A percentile compares a stretch with the other conserved stretches of the same genome.
Conservation (phyloP, 2,329 filamentous ascomycete genomes). For the Saccharata proteae region DNA sequence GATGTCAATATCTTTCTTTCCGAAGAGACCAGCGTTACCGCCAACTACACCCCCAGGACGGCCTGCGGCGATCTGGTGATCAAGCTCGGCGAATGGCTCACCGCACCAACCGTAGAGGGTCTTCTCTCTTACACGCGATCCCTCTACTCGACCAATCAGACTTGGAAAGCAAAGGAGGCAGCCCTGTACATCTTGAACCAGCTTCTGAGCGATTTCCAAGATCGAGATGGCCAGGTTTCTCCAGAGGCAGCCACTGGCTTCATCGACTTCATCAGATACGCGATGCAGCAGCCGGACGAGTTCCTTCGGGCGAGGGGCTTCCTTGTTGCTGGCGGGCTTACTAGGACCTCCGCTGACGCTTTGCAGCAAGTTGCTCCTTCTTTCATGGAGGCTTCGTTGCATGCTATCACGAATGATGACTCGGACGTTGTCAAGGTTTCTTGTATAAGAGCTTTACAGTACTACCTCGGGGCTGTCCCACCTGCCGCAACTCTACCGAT, state of each 20-base stretch:
- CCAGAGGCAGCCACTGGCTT: slow-evolving; percentile 60
- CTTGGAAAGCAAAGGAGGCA: slow-evolving; percentile 63
- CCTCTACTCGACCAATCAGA: slow-evolving; percentile 48
- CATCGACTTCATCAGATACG: slow-evolving; percentile 67
- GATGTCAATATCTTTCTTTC: slow-evolving; percentile 92
- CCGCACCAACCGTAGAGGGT: slow-evolving; percentile 61
- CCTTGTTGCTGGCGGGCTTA: slow-evolving; percentile 69
- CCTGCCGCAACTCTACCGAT: slow-evolving; percentile 37
- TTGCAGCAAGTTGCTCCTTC: slow-evolving; percentile 44
- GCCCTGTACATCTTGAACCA: slow-evolving; percentile 77
- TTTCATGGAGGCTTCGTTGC: slow-evolving; percentile 61
- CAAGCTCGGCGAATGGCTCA: slow-evolving; percentile 85
- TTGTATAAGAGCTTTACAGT: slow-evolving; percentile 76
- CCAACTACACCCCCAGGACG: slow-evolving; percentile 90
- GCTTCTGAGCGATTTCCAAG: slow-evolving; percentile 70
- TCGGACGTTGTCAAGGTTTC: slow-evolving; percentile 87
- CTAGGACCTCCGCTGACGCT: slow-evolving; percentile 50
- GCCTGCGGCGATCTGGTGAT: slow-evolving; percentile 86
- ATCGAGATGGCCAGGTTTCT: slow-evolving; percentile 60
- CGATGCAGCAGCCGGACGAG: slow-evolving; percentile 58
- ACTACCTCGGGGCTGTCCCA: slow-evolving; percentile 46
- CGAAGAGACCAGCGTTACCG: slow-evolving; percentile 87
- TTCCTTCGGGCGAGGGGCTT: slow-evolving; percentile 80
- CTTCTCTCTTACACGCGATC: slow-evolving; percentile 64
- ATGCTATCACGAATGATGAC: slow-evolving; percentile 60